A percentile compares a stretch with the other conserved stretches of the same genome.
These are phyloP conservation scores for Fusarium austroafricanum DNA, from an alignment of 2,329 filamentous ascomycete genomes.

Conservation along the genomic window DNA sequence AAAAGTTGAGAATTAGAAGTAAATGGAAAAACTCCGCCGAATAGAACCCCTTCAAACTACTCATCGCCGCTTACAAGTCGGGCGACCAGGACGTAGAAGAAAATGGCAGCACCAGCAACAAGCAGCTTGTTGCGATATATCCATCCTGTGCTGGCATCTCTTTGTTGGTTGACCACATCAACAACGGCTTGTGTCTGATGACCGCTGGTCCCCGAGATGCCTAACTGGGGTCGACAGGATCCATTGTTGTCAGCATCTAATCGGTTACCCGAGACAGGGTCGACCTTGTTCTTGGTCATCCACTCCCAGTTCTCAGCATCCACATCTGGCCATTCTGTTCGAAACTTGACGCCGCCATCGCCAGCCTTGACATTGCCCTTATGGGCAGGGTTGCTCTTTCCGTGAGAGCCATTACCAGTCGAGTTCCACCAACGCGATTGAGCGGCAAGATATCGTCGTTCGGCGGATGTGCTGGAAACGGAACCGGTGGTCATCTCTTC, in stretches of 20 bases:
- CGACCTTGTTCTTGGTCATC: constrained; percentile 87
- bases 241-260: constrained; percentile 60
- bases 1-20: constrained; percentile 20
- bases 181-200: constrained; percentile 76
- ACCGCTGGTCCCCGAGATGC: constrained; percentile 71
- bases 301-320: constrained; percentile 91
- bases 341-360: constrained; percentile 92
- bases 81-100: constrained; percentile 86
- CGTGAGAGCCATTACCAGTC: constrained; percentile 84
- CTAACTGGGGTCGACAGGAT: constrained; percentile 64
- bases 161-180: constrained; percentile 79
- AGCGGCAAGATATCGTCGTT: constrained; percentile 81
- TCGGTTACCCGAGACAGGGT: constrained; percentile 77
- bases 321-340: constrained; percentile 87
- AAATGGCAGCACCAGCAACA: constrained; percentile 75
- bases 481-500: constrained; percentile 99
- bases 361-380: constrained; percentile 90
- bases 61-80: constrained; percentile 71
- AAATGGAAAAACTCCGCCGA: constrained; percentile 1
- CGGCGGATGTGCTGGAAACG: constrained; percentile 78
- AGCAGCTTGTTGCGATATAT: constrained; percentile 82
- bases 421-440: constrained; percentile 96
- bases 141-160: constrained; percentile 87
- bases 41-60: constrained; percentile 7
- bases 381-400: constrained; percentile 62